Evolutionary conservation across 2,329 filamentous ascomycete species (phyloP), one percentile per base, ranked within the genome.

Genomic region (Aspergillus terreus): DNA sequence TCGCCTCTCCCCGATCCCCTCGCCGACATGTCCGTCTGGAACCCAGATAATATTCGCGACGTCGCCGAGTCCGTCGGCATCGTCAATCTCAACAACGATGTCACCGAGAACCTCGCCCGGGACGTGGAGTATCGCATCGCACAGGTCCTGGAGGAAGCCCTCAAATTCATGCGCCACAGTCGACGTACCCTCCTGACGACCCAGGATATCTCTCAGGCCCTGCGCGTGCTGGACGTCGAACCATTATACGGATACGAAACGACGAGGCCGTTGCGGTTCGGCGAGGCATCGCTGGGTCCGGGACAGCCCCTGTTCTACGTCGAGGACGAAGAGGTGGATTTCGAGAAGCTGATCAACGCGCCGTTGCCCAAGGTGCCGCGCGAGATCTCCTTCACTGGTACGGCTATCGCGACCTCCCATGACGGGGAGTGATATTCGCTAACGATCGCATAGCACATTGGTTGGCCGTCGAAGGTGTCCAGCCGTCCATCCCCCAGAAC

Each of bases 311-410:
- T 99, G 19, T 99, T 92, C 73, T 99, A 99, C 69, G 88, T 99
- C 35, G 94, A 99, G 67, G 94, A 99, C 69, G 94, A 99, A 67
- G 94, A 99, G 76, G 87, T 97, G 49, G 94, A 99, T 72, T 97
- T 99, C 67, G 94, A 99, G 76, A 97, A 97, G 78, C 78, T 99
- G 60, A 96, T 99, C 69, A 99, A 99, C 74, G 91, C 91, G 58
- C 90, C 94, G 4, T 74, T 99, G 59, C 94, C 94, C 23, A 96
- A 95, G 71, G 92, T 99, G 27, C 94, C 94, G 32, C 82, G 92
- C 46, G 94, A 99, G 71, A 87, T 94, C 63, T 90, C 85, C 55
- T 92, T 96, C 67, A 97, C 92, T 38, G 88, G 90, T 92, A 76
- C 54, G 25, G 44, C 23, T 5, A 23, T 23, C 23, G 6, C 6